Evolutionary conservation across 1,284 basidiomycete genomes (phyloP).

Genomic region (Cystobasidium sp.): DNA sequence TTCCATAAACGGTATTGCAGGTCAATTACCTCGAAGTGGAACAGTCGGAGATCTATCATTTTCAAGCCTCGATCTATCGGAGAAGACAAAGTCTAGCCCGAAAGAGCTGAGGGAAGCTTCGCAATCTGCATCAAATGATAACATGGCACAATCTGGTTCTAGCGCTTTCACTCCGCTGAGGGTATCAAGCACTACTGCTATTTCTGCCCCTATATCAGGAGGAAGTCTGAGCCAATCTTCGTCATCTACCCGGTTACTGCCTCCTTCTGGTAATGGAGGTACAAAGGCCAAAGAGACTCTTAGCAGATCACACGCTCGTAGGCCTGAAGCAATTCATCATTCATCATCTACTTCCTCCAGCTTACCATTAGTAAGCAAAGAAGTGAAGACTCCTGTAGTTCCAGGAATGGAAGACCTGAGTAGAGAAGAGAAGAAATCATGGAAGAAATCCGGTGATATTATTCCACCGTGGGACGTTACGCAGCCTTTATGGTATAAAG

Average conservation of each 20-base stretch:
- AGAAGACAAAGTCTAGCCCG: neutral
- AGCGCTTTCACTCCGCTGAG: neutral
- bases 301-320: neutral
- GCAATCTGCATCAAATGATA: neutral
- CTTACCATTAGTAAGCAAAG: neutral
- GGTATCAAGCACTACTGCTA: neutral
- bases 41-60: conserved; percentile 15
- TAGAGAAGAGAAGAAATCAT: neutral
- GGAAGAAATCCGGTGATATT: neutral
- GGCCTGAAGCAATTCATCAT: neutral
- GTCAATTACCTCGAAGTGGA: neutral
- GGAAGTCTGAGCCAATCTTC: neutral
- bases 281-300: neutral
- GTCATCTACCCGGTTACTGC: neutral
- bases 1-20: neutral
- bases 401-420: conserved; percentile 9
- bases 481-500: conserved; percentile 48
- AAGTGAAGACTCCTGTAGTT: conserved; percentile 1
- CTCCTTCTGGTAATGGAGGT: neutral
- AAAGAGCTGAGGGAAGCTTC: neutral
- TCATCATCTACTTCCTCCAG: neutral
- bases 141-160: neutral
- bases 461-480: neutral
- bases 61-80: neutral
- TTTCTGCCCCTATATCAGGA: neutral